A percentile compares a stretch with the other conserved stretches of the same genome.
Conservation (phyloP, 305 asterid genomes). For the Euphrasia arctica region DNA sequence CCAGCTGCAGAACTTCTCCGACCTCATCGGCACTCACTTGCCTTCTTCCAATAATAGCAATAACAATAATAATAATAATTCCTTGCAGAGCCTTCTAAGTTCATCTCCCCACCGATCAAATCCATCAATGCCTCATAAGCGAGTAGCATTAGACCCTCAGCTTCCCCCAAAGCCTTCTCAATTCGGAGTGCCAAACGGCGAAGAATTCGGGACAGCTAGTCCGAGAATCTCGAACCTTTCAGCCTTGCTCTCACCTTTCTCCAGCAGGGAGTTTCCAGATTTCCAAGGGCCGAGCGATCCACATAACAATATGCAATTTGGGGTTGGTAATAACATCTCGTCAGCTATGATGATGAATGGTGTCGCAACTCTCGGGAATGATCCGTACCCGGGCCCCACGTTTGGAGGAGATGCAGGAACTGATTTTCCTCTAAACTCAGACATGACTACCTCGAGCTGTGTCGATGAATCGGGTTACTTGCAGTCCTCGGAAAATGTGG, state of each 20-base stretch:
- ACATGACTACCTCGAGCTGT: constrained; percentile 73
- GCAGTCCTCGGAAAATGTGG: constrained; percentile 77
- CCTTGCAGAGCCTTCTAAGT: constrained; percentile 49
- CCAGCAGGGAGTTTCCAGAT: constrained; percentile 54
- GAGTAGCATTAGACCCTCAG: constrained; percentile 68
- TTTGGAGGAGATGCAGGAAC: constrained; percentile 47
- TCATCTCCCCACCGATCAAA: constrained; percentile 51
- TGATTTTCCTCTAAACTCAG: constrained; percentile 60
- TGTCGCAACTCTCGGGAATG: constrained; percentile 41
- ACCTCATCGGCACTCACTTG: constrained; percentile 46
- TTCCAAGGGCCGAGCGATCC: constrained; percentile 50
- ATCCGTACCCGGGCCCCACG: constrained; percentile 42
- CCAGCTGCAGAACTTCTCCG: constrained; percentile 65
- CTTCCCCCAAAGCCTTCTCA: constrained; percentile 51
- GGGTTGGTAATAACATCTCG: constrained; percentile 47
- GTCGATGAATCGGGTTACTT: constrained; percentile 77
- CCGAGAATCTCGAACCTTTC: constrained; percentile 62
- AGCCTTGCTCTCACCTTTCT: constrained; percentile 55
- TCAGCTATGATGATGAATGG: constrained; percentile 53
- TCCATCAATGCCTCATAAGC: constrained; percentile 54
- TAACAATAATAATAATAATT: constrained; percentile 30
- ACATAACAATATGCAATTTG: constrained; percentile 50
- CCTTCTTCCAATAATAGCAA: constrained; percentile 28
- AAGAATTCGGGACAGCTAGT: constrained; percentile 38
- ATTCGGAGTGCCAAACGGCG: constrained; percentile 46